Evolutionary conservation across 164 flowering plant species (phyloP).

Genomic region (Kingdonia uniflora): DNA sequence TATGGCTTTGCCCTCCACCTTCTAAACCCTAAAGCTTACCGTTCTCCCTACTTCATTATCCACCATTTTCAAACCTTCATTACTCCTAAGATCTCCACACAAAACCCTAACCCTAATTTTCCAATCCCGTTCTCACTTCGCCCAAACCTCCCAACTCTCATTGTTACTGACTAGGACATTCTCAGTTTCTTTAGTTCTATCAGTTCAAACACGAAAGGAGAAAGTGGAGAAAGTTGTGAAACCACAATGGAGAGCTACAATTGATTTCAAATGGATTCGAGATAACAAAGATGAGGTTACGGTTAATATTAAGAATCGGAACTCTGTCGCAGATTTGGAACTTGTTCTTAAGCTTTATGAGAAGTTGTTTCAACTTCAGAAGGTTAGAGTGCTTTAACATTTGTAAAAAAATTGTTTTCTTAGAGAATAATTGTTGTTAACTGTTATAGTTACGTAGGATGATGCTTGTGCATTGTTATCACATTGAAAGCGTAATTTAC

Average conservation of each 20-base stretch:
- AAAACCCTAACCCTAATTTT: too few relatives aligned
- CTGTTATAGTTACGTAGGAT: too few relatives aligned
- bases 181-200: slow-evolving; percentile 13
- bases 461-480: too few relatives aligned
- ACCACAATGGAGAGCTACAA: slow-evolving; percentile 89
- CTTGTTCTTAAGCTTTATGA: slow-evolving; percentile 74
- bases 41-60: too few relatives aligned
- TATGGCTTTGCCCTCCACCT: too few relatives aligned
- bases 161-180: too few relatives aligned
- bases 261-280: slow-evolving; percentile 90
- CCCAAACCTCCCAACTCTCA: slow-evolving; percentile 10
- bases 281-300: slow-evolving; percentile 83
- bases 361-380: slow-evolving; percentile 45
- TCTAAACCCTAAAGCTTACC: too few relatives aligned
- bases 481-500: too few relatives aligned
- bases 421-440: too few relatives aligned
- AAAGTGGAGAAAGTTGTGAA: slow-evolving; percentile 23
- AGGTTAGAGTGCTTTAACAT: slow-evolving; percentile 41
- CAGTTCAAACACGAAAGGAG: slow-evolving; percentile 23
- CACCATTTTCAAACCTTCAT: too few relatives aligned
- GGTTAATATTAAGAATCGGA: slow-evolving; percentile 59
- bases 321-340: slow-evolving; percentile 65
- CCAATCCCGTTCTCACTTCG: not conserved
- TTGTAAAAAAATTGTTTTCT: too few relatives aligned
- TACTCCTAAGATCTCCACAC: too few relatives aligned